Base-by-base conservation (phyloP, 139 green algal species). In the Pseudopediastrum boryanum region DNA sequence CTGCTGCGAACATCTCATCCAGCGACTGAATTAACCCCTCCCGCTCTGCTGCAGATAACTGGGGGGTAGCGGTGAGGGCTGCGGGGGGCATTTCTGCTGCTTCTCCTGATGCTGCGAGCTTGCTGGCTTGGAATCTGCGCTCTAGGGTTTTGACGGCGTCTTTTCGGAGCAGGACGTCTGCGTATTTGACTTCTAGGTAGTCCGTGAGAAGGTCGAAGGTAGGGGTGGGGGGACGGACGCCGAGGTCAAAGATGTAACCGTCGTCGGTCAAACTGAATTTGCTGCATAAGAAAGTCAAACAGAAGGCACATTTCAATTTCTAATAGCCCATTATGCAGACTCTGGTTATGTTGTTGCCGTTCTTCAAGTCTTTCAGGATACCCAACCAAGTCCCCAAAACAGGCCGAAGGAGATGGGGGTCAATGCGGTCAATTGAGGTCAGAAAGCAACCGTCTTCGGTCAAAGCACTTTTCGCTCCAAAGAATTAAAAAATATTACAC, bases 161-260 rank as follows among this genome's bases (percentile, higher is more conserved):
- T 31, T 76, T 62, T 13, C 62, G 61, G 27, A 79, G 46, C 19
- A 84, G 61, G 25, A 84, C 36, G 35, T 84, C 78, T 46, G 73
- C 73, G 27, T 82, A 82, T 25, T 70, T 79, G 12, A 84, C 71
- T 46, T 84, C 70, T n/a, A 84, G 71, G 64, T 80, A 80, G 36
- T 51, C 33, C 19, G 35, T 68, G 33, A 84, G 62, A 3, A 80
- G 71, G 36, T 84, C 79, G 43, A 84, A 59, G 39, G 63, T 54
- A 0, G 63, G 31, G 16, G 79, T 80, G n/a, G 79, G 79, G n/a
- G 79, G 79, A 1, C 79, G 48, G 16, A 61, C 38, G 25, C 27
- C 38, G 13, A 79, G 71, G 71, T 76, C 64, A 42, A 76, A 80
- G 5, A 27, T 25, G 70, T 79, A 84, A 6, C 19, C 36, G 41